These are phyloP conservation scores for Lenzites betulinus DNA, from an alignment of 768 basidiomycete species.

Conservation along the genomic window DNA sequence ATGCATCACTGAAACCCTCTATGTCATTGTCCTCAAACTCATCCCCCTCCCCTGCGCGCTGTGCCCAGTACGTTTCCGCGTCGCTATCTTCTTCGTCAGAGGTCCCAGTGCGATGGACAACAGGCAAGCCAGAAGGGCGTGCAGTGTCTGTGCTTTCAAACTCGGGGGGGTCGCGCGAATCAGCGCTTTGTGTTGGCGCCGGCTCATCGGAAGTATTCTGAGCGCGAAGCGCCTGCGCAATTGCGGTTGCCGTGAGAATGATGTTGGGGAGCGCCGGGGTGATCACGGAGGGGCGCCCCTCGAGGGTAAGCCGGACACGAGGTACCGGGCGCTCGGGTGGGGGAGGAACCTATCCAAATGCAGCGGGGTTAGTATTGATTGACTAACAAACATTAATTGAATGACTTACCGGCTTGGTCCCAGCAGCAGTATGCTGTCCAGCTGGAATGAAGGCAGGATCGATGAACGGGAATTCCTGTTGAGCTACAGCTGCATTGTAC, in stretches of 20 bases:
- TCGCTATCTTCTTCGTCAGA: not conserved
- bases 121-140: not conserved
- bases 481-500: conserved; percentile 33
- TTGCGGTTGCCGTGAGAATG: not conserved
- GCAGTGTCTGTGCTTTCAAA: not conserved
- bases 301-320: not conserved
- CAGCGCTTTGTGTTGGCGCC: no score
- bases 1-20: not conserved
- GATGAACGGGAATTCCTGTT: not conserved
- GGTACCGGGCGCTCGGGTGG: conserved; percentile 3
- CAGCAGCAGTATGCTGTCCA: not conserved
- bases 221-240: not conserved
- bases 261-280: conserved; percentile 12
- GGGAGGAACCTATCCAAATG: conserved; percentile 2
- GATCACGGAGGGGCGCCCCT: conserved; percentile 8
- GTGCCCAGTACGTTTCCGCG: not conserved
- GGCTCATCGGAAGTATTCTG: no score
- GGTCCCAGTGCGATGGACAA: not conserved
- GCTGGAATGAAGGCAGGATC: not conserved
- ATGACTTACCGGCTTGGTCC: no score
- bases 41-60: not conserved
- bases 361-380: no score
- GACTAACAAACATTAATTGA: no score
- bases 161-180: not conserved
- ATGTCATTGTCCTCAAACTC: not conserved